Base-by-base conservation (phyloP, 805 yeast genomes). In the Hanseniaspora guilliermondii region DNA sequence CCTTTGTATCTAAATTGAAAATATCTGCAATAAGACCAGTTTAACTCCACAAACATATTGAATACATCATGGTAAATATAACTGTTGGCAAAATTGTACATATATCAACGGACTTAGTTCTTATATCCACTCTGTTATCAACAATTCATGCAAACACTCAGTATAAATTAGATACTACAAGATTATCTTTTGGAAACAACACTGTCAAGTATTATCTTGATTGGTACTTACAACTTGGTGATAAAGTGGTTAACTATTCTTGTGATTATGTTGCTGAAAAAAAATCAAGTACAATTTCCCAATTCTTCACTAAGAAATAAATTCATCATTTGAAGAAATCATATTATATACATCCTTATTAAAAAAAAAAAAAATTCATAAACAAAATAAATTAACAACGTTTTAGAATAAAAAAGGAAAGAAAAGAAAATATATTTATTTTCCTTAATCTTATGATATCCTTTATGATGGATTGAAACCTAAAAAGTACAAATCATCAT, bases 141-240 rank as follows among this genome's bases (percentile, higher is more conserved):
- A 89, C 89, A 0, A 76, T 85, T 45, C 83, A 79, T 65, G 76
- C 86, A 65, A 78, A 77, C 60, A 79, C 91, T 1, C 91, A 93
- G 0, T 68, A 84, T 27, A 75, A 79, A 1, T 80, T 82, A 36
- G 77, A 83, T 61, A 59, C 77, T 12, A 77, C 76, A 12, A 52
- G 46, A 22, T 46, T 67, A 0, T 61, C 80, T n/a, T 71, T 72
- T 19, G 68, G 69, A 12, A 72, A 74, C 54, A 68, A 70, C 19
- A 76, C 76, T 7, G 67, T 77, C 5, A 74, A 73, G 59, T 69
- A 71, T 38, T 80, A 80, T 60, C 71, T 82, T 5, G 69, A 70
- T 36, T 82, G 79, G 64, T 93, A 89, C 65, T 74, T 93, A 58
- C 84, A 80, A 52, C 64, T 82, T 30, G 98, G 98, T n/a, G 98